Evolutionary conservation across 495 filamentous ascomycete species (phyloP), one percentile per base, ranked within the genome.

Genomic region (Penicillium cataractarum): DNA sequence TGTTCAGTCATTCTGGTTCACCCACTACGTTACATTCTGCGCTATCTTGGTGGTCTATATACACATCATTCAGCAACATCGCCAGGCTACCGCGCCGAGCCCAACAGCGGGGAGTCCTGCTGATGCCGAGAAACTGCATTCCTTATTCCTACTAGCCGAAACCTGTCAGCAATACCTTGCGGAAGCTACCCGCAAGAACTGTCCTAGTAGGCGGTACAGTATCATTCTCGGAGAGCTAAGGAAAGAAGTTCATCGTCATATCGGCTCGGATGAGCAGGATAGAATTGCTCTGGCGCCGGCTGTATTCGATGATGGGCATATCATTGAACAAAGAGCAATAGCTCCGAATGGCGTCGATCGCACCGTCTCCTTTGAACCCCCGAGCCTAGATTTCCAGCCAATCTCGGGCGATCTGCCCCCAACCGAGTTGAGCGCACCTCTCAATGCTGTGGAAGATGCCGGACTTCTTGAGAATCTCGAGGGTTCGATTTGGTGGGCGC

Each of bases 41-140:
- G 83, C 82, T n/a, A 79, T 83, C 26, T 71, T 83, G 9, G 80
- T 84, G 31, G 74, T 83, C 8, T 84, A 85, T 42, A 83, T 86
- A 24, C 80, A 82, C 59, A 78, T 80, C 0, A 86, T 86, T 53
- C 83, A 86, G 55, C 78, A 82, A 33, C 72, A 76, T 55, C 76
- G 69, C 19, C 63, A 72, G n/a, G 71, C 74, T 9, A 68, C 64
- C 6, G 65, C 60, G 5, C 62, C 70, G 3, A 67, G 59, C 9
- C 59, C 74, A 1, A 70, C 73, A 0, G 58, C 50, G 8, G 65
- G 56, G 4, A 68, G 68, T 40, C 61, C 65, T 6, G 64, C 71
- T 17, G 70, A 73, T 6, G 40, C 37, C 12, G 59, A 59, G 33
- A 69, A 70, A 13, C 60, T 75, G n/a, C 64, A 69, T 6, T 69